phyloP scores from a whole-genome alignment of 2,329 filamentous ascomycete species.

The Laburnicola sp. region DNA sequence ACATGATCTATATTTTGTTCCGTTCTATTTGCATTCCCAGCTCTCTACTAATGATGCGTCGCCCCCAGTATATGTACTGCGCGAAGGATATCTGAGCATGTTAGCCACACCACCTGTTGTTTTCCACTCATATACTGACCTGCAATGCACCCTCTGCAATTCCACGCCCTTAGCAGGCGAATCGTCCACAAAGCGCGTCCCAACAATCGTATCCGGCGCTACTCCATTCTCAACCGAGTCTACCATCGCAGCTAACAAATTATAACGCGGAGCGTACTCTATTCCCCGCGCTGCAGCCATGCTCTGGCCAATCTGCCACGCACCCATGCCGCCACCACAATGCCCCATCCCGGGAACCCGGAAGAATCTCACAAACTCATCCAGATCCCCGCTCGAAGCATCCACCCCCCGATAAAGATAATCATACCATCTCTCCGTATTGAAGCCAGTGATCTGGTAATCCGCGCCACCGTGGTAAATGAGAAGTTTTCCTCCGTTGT shows the following conservation, averaged over 20 bases:
- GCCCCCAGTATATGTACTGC: too few species aligned
- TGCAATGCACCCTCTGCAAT: slow-evolving; percentile 27
- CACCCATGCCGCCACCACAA: slow-evolving; percentile 53
- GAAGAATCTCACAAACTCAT: slow-evolving; percentile 54
- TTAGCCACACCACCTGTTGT: too few species aligned
- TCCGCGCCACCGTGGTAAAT: slow-evolving; percentile 51
- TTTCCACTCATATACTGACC: slow-evolving; percentile 1
- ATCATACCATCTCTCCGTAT: slow-evolving; percentile 52
- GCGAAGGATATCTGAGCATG: too few species aligned
- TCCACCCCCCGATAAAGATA: slow-evolving; percentile 36
- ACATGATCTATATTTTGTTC: too few species aligned
- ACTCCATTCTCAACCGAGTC: slow-evolving; percentile 26
- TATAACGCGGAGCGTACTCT: slow-evolving; percentile 18
- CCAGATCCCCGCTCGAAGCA: slow-evolving; percentile 19
- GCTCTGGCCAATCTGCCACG: slow-evolving; percentile 39
- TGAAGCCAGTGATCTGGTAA: slow-evolving; percentile 49
- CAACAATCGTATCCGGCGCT: slow-evolving; percentile 21
- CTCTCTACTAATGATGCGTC: too few species aligned
- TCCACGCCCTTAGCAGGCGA: slow-evolving; percentile 11
- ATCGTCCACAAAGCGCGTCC: slow-evolving; percentile 19
- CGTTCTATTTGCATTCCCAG: too few species aligned
- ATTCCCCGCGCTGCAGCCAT: slow-evolving; percentile 22
- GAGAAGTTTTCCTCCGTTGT: slow-evolving; percentile 50
- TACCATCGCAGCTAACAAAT: slow-evolving; percentile 29
- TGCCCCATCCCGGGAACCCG: slow-evolving; percentile 57